Percentiles rank a stretch among this genome's conserved stretches.
Evolutionary conservation across 2,329 filamentous ascomycete genomes (phyloP).

Genomic region (Talaromyces marneffei): DNA sequence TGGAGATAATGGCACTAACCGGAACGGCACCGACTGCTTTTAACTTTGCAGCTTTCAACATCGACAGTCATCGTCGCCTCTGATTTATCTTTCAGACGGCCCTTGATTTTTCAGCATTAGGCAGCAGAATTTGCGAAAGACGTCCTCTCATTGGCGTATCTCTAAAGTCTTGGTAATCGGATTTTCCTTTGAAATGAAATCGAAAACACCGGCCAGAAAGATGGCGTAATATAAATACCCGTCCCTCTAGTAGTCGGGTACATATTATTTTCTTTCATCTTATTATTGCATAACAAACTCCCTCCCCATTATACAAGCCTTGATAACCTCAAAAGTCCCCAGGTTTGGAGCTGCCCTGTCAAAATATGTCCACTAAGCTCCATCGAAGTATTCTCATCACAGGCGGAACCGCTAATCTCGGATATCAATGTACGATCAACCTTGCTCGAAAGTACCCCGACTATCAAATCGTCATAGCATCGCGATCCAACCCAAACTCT

Average conservation of each 20-base stretch:
- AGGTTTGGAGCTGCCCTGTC: background rate
- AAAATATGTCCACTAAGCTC: background rate
- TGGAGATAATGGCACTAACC: too few species aligned
- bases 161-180: background rate
- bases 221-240: background rate
- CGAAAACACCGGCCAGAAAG: background rate
- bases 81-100: background rate
- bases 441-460: constrained; percentile 40
- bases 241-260: background rate
- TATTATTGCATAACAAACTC: background rate
- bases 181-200: background rate
- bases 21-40: constrained; percentile 6
- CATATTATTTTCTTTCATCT: background rate
- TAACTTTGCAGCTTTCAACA: background rate
- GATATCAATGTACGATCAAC: constrained; percentile 37
- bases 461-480: constrained; percentile 40
- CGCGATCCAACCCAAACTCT: constrained; percentile 40
- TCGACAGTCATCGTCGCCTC: background rate
- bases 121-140: background rate
- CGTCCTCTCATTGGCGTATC: background rate
- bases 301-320: too few species aligned
- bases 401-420: constrained; percentile 43
- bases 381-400: constrained; percentile 32
- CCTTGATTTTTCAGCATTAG: background rate
- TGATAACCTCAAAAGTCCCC: background rate